These are phyloP conservation scores for Colletotrichum sp. DNA, from an alignment of 2,329 filamentous ascomycete genomes.

Conservation along the genomic window DNA sequence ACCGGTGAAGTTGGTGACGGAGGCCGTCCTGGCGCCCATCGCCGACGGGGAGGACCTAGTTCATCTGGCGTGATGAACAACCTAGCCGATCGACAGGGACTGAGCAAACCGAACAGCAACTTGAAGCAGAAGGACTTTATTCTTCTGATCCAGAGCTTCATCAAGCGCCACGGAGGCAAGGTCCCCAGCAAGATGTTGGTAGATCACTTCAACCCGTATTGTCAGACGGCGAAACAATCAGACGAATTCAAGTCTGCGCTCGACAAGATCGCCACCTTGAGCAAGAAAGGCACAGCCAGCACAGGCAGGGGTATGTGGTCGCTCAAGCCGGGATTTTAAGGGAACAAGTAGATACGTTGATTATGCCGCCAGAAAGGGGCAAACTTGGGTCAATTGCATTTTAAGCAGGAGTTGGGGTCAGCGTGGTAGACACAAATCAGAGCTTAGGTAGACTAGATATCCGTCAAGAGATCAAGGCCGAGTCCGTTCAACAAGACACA, in stretches of 20 bases:
- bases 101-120: slow-evolving; percentile 39
- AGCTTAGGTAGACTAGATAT: background rate
- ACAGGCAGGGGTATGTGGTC: slow-evolving; percentile 61
- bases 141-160: slow-evolving; percentile 78
- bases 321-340: slow-evolving; percentile 37
- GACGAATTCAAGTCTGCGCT: slow-evolving; percentile 85
- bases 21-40: slow-evolving; percentile 69
- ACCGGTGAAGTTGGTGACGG: slow-evolving; percentile 83
- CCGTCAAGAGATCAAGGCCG: background rate
- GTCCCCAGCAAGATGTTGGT: slow-evolving; percentile 86
- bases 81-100: slow-evolving; percentile 62
- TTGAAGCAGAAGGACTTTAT: slow-evolving; percentile 68
- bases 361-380: background rate
- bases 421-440: background rate
- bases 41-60: slow-evolving; percentile 55
- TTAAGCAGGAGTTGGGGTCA: background rate
- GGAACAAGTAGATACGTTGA: background rate
- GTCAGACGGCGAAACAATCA: slow-evolving; percentile 70
- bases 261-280: slow-evolving; percentile 75
- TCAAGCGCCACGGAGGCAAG: slow-evolving; percentile 77
- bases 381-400: background rate
- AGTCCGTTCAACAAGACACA: fast-evolving
- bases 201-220: slow-evolving; percentile 87
- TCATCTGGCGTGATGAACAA: slow-evolving; percentile 62
- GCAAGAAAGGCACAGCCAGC: slow-evolving; percentile 53